Evolutionary conservation across 805 yeast genomes (phyloP).

Genomic region (Lachancea nothofagi): DNA sequence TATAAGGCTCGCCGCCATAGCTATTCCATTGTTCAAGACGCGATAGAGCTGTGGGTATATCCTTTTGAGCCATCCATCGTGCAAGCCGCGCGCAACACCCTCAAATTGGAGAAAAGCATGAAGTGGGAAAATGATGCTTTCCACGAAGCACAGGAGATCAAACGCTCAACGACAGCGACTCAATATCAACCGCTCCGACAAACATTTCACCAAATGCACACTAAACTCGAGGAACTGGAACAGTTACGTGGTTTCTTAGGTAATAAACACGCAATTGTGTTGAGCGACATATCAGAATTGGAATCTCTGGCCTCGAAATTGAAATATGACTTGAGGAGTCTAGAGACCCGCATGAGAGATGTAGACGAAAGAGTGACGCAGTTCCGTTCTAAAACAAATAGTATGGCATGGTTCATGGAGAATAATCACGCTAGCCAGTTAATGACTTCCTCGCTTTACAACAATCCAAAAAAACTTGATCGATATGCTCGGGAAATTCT

Average conservation of each 20-base stretch:
- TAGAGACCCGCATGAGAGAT: constrained; percentile 58
- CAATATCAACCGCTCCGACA: constrained; percentile 10
- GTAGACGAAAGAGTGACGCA: constrained; percentile 54
- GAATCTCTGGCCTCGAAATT: constrained; percentile 54
- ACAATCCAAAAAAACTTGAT: constrained; percentile 8
- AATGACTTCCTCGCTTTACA: constrained; percentile 4
- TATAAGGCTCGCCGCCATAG: constrained; percentile 18
- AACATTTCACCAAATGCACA: constrained; percentile 16
- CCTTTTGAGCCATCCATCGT: constrained; percentile 32
- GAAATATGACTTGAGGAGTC: constrained; percentile 57
- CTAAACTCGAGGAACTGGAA: constrained; percentile 19
- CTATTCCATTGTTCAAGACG: constrained; percentile 23
- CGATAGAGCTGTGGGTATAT: constrained; percentile 24
- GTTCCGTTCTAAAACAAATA: constrained; percentile 32
- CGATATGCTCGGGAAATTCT: constrained; percentile 8
- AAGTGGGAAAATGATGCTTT: constrained; percentile 10
- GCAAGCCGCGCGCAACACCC: constrained; percentile 28
- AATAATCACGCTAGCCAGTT: constrained; percentile 3
- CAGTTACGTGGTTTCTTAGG: constrained; percentile 19
- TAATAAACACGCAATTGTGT: constrained; percentile 31
- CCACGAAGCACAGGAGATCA: constrained; percentile 9
- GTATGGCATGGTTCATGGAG: constrained; percentile 11
- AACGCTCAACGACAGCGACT: constrained; percentile 3
- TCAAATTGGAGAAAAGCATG: constrained; percentile 16
- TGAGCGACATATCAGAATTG: constrained; percentile 42